Evolutionary conservation across 2,329 filamentous ascomycete species (phyloP), one percentile per base, ranked within the genome.

Genomic region (Fusarium irregulare): DNA sequence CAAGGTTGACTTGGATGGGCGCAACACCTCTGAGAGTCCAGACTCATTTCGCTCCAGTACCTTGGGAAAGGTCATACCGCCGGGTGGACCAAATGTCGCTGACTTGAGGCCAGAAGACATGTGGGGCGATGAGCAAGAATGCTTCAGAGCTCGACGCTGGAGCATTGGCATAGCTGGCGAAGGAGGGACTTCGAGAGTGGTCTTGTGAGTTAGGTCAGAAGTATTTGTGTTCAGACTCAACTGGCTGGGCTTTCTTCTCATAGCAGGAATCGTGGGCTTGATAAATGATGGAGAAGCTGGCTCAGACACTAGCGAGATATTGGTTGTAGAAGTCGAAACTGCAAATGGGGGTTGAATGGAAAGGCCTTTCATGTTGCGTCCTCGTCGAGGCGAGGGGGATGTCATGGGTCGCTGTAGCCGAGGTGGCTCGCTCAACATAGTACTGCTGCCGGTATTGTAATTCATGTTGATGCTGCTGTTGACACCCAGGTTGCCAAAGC

Each of bases 281-380:
- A 94, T 93, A 76, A 96, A 96, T 3, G 89, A 89, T 6, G 92
- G 91, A 4, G 91, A 93, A 4, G 88, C 85, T 9, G 92, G 91
- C 42, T 92, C 91, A 0, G 90, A 89, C 13, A 86, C 82, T 56
- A 88, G 80, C 1, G 83, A 81, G 12, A 84, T 80, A 71, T 86
- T 78, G 74, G 86, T 78, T 75, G 85, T 81, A 11, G 84, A 80
- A 40, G 81, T 80, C 49, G 80, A 71, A 51, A 37, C 76, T 13
- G 80, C 80, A 49, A 86, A 83, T 0, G 83, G 91, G 56, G 86
- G 89, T 75, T 94, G 92, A 47, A 96, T 92, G 3, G 92, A 94
- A 7, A 96, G 85, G 41, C 92, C 92, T 80, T 96, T 96, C 81
- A 94, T 91, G 76, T 96, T 96, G 61, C 92, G 90, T n/a, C 88